These are phyloP conservation scores for Hypoxylon fuscum DNA, from an alignment of 495 filamentous ascomycete species.

Conservation along the genomic window DNA sequence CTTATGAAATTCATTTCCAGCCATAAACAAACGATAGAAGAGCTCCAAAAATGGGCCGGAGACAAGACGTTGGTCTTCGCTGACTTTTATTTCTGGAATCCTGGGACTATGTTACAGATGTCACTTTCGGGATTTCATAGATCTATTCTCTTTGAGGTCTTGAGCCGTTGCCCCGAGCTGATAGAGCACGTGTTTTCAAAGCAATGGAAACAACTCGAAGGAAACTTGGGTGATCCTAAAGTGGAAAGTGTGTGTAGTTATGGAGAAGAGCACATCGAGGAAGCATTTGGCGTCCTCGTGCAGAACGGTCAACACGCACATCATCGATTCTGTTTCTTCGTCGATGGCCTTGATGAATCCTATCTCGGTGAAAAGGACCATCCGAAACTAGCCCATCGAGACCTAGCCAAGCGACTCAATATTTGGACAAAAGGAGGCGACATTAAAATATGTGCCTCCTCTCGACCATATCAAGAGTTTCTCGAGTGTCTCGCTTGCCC, in stretches of 20 bases:
- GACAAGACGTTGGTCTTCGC: slow-evolving; percentile 34
- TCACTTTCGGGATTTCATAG: background rate
- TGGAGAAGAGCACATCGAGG: slow-evolving; percentile 12
- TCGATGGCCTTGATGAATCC: slow-evolving; percentile 59
- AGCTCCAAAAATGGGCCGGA: slow-evolving; percentile 41
- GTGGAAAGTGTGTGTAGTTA: background rate
- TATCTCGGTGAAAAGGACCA: slow-evolving; percentile 18
- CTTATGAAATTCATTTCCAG: slow-evolving; percentile 22
- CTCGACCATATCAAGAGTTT: background rate
- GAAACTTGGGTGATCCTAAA: background rate
- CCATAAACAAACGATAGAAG: slow-evolving; percentile 19
- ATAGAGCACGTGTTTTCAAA: background rate
- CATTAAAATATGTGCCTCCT: background rate
- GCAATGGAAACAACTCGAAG: background rate
- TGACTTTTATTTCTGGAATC: slow-evolving; percentile 56
- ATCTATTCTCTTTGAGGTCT: background rate
- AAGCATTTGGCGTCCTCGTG: background rate
- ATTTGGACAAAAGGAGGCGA: background rate
- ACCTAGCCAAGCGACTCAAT: background rate
- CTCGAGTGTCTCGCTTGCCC: background rate
- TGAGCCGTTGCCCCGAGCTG: background rate
- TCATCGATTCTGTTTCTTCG: slow-evolving; percentile 53
- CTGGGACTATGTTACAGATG: slow-evolving; percentile 49
- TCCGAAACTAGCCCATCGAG: background rate
- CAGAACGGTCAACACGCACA: background rate